These are phyloP conservation scores for Ampelomyces quisqualis DNA, from an alignment of 2,329 filamentous ascomycete genomes.

Conservation along the genomic window DNA sequence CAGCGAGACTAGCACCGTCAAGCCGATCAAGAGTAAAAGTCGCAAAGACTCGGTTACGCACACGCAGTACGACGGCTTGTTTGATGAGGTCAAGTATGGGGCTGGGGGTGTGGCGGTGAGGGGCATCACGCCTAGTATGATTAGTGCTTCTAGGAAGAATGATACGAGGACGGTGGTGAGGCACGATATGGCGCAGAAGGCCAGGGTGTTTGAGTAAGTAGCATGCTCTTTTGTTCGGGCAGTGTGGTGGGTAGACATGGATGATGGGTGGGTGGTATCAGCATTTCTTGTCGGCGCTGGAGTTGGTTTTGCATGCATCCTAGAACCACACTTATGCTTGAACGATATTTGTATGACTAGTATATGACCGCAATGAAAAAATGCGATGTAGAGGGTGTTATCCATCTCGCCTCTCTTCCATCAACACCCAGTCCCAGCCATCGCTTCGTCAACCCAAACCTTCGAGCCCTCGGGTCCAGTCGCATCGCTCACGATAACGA, in stretches of 20 bases:
- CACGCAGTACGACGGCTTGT: conserved; percentile 31
- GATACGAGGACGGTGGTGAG: conserved; percentile 41
- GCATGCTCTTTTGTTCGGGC: no score
- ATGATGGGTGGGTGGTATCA: not conserved
- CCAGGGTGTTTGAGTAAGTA: conserved; percentile 34
- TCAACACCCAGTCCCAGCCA: conserved; percentile 14
- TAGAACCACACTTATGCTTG: not conserved
- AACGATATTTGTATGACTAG: not conserved
- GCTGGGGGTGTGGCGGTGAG: conserved; percentile 37
- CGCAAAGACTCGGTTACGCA: conserved; percentile 38
- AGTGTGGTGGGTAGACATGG: no score
- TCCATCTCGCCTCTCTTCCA: not conserved
- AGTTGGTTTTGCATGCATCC: not conserved
- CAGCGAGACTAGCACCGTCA: conserved; percentile 40
- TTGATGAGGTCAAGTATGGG: conserved; percentile 33
- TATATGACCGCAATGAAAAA: not conserved
- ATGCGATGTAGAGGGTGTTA: not conserved
- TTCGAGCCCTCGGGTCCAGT: conserved; percentile 11
- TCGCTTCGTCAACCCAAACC: conserved; percentile 20
- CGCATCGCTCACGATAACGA: conserved; percentile 17
- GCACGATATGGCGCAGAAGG: conserved; percentile 36
- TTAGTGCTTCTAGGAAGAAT: conserved; percentile 35
- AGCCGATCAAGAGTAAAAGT: conserved; percentile 23
- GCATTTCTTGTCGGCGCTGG: not conserved
- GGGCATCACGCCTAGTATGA: conserved; percentile 44